Evolutionary conservation across 2,329 filamentous ascomycete genomes (phyloP), one percentile per base, ranked within the genome.

Genomic region (Alternaria rosae): DNA sequence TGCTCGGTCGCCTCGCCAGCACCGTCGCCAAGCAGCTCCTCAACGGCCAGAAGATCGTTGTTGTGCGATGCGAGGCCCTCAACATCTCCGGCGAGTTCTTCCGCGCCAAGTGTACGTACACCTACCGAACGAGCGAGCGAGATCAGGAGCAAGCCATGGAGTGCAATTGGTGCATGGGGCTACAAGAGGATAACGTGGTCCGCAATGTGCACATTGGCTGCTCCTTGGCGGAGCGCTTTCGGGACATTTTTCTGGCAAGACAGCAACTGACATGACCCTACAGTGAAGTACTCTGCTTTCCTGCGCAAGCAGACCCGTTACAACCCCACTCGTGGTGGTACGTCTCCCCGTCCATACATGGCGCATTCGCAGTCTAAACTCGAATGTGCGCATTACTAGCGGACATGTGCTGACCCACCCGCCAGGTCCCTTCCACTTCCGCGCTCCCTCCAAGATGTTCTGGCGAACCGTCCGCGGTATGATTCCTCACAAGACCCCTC

Each of bases 21-120:
- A 97, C 93, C 82, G 93, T 98, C 81, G 94, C 94, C 84, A 98
- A 98, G 92, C 94, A 98, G 89, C 91, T 98, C 81, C 92, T 98
- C 79, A 96, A 91, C 85, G 94, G 94, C 83, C 94, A 98, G 88
- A 98, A 98, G 92, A 96, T 99, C 83, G 94, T 98, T 80, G 88
- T 99, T 78, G 95, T 99, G 83, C 93, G 95, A 88, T 96, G 92
- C 86, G 95, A 99, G 88, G 93, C 93, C 80, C 90, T 99, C 85
- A 99, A 99, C 91, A 99, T 99, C 89, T 99, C 95, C 77, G 95
- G 95, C 87, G 95, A 98, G 89, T 99, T 99, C 92, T 99, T 99
- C 92, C 93, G 95, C 85, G 91, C 94, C 78, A 99, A 99, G 92
- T 92, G 95, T 99, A 97, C 85, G 94, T 97, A 80, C 70, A 65